Evolutionary conservation across 2,329 filamentous ascomycete genomes (phyloP).

Genomic region (Tolypocladium cylindrosporum): DNA sequence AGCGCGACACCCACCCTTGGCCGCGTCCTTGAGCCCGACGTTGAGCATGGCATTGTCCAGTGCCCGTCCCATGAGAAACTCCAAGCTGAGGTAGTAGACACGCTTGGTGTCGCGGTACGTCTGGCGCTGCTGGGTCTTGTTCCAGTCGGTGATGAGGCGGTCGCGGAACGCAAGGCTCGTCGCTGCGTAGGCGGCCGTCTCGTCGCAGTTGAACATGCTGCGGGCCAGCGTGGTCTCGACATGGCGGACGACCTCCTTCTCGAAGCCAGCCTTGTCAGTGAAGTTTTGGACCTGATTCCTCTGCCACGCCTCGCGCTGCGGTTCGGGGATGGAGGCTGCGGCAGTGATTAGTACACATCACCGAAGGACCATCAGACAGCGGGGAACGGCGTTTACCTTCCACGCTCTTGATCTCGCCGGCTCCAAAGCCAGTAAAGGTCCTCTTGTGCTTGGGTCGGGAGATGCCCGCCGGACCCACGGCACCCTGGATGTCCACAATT

Average conservation of each 20-base stretch:
- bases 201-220: slow-evolving; percentile 97
- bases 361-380: background rate
- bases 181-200: slow-evolving; percentile 83
- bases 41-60: slow-evolving; percentile 99
- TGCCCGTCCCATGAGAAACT: slow-evolving; percentile 94
- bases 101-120: slow-evolving; percentile 86
- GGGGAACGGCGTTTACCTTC: slow-evolving; percentile 51
- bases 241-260: slow-evolving; percentile 81
- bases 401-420: slow-evolving; percentile 84
- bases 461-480: slow-evolving; percentile 76
- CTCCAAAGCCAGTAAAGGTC: slow-evolving; percentile 89
- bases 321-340: slow-evolving; percentile 71
- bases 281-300: slow-evolving; percentile 58
- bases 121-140: slow-evolving; percentile 93
- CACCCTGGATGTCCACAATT: slow-evolving; percentile 76
- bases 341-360: background rate
- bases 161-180: slow-evolving; percentile 89
- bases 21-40: slow-evolving; percentile 75
- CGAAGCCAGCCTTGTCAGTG: slow-evolving; percentile 70
- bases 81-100: slow-evolving; percentile 92
- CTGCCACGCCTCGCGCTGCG: slow-evolving; percentile 72
- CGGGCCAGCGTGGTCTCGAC: slow-evolving; percentile 94
- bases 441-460: slow-evolving; percentile 90
- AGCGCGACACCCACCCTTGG: slow-evolving; percentile 51
- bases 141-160: slow-evolving; percentile 90